These are phyloP conservation scores for Mucuna pruriens DNA, from an alignment of 306 rosid genomes.

Conservation along the genomic window DNA sequence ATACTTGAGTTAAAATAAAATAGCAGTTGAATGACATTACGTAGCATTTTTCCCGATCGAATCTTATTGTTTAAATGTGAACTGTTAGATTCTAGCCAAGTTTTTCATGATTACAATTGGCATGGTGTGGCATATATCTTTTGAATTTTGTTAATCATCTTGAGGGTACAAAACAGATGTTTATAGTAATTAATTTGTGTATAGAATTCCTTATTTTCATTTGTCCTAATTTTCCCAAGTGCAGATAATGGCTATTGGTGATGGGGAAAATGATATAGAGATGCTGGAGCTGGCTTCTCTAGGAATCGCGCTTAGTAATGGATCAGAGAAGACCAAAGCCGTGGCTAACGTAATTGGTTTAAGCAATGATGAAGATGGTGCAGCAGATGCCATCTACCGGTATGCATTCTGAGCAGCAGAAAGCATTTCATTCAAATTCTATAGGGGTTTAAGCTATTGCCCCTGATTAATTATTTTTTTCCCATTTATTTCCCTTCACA, in stretches of 20 bases:
- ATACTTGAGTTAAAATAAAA: conserved; percentile 16
- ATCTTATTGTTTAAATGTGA: neutral
- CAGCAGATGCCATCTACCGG: conserved; percentile 89
- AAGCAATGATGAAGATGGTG: conserved; percentile 95
- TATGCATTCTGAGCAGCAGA: conserved; percentile 68
- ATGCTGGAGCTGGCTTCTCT: conserved; percentile 93
- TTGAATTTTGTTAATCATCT: neutral
- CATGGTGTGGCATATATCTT: neutral
- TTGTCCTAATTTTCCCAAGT: neutral
- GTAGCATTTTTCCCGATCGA: conserved; percentile 4
- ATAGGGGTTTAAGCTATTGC: conserved; percentile 9
- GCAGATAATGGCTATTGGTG: conserved; percentile 97
- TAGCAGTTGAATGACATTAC: neutral
- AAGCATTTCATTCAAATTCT: conserved; percentile 30
- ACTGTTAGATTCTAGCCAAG: neutral
- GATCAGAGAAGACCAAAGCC: conserved; percentile 82
- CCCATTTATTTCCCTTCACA: conserved; percentile 7
- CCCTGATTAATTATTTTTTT: conserved; percentile 29
- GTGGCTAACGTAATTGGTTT: conserved; percentile 78
- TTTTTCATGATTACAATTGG: neutral
- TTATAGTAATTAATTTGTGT: neutral
- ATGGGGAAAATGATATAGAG: conserved; percentile 93
- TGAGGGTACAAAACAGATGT: neutral
- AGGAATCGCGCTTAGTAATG: conserved; percentile 86
- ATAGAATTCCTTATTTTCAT: neutral